These are phyloP conservation scores for Citrullus colocynthis DNA, from an alignment of 306 rosid genomes.

Conservation along the genomic window DNA sequence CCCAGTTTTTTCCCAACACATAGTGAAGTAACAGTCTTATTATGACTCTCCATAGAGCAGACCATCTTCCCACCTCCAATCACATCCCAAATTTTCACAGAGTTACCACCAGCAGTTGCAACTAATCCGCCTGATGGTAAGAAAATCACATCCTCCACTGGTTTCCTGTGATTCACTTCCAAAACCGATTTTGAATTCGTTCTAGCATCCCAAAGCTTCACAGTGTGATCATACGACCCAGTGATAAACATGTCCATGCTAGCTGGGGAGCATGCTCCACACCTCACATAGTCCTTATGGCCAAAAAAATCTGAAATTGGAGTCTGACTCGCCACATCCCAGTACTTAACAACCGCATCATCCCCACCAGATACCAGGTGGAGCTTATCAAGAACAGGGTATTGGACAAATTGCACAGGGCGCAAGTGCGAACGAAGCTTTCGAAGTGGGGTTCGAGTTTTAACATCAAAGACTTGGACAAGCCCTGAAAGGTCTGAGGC, in stretches of 20 bases:
- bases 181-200: conserved; percentile 25
- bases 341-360: conserved; percentile 60
- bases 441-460: conserved; percentile 44
- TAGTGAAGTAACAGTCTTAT: conserved; percentile 72
- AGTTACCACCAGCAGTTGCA: conserved; percentile 75
- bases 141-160: conserved; percentile 67
- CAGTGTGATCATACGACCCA: conserved; percentile 84
- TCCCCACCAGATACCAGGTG: conserved; percentile 84
- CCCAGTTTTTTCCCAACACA: conserved; percentile 40
- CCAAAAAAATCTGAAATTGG: conserved; percentile 31
- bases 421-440: conserved; percentile 57
- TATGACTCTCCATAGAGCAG: conserved; percentile 78
- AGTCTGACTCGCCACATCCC: conserved; percentile 60
- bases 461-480: conserved; percentile 55
- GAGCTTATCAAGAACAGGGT: conserved; percentile 53
- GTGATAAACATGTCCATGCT: conserved; percentile 43
- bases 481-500: conserved; percentile 77
- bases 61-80: conserved; percentile 75
- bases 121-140: conserved; percentile 64
- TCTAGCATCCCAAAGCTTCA: conserved; percentile 78
- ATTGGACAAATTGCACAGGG: conserved; percentile 66
- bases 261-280: conserved; percentile 81
- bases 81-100: conserved; percentile 84
- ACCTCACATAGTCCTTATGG: conserved; percentile 72
- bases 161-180: conserved; percentile 60